Conservation (phyloP, 2,329 filamentous ascomycete genomes). For the Fusarium udum region DNA sequence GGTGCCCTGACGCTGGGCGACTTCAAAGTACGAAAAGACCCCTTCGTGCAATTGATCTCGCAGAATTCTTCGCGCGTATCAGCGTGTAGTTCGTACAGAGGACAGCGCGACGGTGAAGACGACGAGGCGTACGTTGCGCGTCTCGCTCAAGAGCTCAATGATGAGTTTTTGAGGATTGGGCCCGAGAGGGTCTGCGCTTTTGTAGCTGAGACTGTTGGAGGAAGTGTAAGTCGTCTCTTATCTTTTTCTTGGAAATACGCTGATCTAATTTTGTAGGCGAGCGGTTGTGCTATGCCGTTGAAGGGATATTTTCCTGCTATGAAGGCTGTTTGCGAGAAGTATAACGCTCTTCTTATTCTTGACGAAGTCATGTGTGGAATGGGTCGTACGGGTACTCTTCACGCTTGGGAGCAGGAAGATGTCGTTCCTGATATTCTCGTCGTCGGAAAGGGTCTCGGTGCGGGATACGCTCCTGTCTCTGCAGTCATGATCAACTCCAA, state of each 20-base stretch:
- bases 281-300: constrained; percentile 31
- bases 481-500: constrained; percentile 21
- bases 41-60: constrained; percentile 28
- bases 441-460: constrained; percentile 71
- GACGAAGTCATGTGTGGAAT: constrained; percentile 76
- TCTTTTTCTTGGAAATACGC: background rate
- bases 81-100: constrained; percentile 17
- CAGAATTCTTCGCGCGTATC: constrained; percentile 23
- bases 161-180: constrained; percentile 57
- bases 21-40: constrained; percentile 36
- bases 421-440: constrained; percentile 70
- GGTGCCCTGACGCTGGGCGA: constrained; percentile 32
- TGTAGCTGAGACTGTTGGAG: constrained; percentile 58
- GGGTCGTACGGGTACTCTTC: constrained; percentile 68
- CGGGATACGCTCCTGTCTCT: constrained; percentile 37
- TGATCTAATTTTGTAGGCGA: constrained; percentile 6
- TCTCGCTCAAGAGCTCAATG: constrained; percentile 57
- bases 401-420: constrained; percentile 71
- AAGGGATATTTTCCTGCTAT: constrained; percentile 64
- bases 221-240: constrained; percentile 17
- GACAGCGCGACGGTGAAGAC: background rate
- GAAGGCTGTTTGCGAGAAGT: constrained; percentile 61
- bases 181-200: constrained; percentile 59
- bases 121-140: constrained; percentile 52
- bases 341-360: constrained; percentile 65